These are phyloP conservation scores for Fonsecaea nubica DNA, from an alignment of 2,329 filamentous ascomycete genomes.

Conservation along the genomic window DNA sequence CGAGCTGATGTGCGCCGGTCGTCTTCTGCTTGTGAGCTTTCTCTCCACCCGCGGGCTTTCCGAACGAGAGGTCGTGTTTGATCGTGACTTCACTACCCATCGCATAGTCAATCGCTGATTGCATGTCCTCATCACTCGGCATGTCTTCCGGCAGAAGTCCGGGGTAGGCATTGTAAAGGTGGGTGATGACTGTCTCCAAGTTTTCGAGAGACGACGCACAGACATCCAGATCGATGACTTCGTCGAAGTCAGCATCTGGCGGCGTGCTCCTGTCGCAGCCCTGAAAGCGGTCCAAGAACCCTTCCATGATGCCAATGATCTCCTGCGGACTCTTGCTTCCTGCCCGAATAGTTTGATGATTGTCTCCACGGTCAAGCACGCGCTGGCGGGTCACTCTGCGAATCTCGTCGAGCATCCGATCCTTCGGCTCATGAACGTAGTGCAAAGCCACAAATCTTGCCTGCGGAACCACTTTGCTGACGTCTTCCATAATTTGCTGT, in stretches of 20 bases:
- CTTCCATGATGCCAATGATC: slow-evolving; percentile 90
- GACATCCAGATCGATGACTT: slow-evolving; percentile 83
- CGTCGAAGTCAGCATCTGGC: slow-evolving; percentile 85
- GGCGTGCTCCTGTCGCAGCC: slow-evolving; percentile 67
- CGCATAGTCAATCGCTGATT: slow-evolving; percentile 77
- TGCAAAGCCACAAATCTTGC: slow-evolving; percentile 83
- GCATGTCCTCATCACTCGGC: slow-evolving; percentile 75
- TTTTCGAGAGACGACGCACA: slow-evolving; percentile 79
- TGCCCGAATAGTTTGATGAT: slow-evolving; percentile 96
- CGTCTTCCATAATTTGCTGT: slow-evolving; percentile 82
- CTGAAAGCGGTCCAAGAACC: slow-evolving; percentile 87
- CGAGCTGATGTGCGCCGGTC: slow-evolving; percentile 20
- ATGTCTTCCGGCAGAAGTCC: slow-evolving; percentile 71
- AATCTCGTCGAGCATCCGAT: slow-evolving; percentile 70
- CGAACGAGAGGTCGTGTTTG: slow-evolving; percentile 74
- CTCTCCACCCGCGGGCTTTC: slow-evolving; percentile 56
- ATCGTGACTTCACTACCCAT: slow-evolving; percentile 74
- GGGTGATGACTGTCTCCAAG: slow-evolving; percentile 76
- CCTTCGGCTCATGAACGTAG: slow-evolving; percentile 76
- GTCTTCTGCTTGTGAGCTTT: slow-evolving; percentile 42
- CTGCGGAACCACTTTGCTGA: slow-evolving; percentile 65
- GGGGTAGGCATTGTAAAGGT: slow-evolving; percentile 78
- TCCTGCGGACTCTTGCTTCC: slow-evolving; percentile 73
- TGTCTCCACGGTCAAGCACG: slow-evolving; percentile 85
- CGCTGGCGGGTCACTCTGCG: slow-evolving; percentile 76